Percentiles rank a stretch among this genome's conserved stretches.
Evolutionary conservation across 1,284 basidiomycete genomes (phyloP).

Genomic region (Rhodotorula sp.): DNA sequence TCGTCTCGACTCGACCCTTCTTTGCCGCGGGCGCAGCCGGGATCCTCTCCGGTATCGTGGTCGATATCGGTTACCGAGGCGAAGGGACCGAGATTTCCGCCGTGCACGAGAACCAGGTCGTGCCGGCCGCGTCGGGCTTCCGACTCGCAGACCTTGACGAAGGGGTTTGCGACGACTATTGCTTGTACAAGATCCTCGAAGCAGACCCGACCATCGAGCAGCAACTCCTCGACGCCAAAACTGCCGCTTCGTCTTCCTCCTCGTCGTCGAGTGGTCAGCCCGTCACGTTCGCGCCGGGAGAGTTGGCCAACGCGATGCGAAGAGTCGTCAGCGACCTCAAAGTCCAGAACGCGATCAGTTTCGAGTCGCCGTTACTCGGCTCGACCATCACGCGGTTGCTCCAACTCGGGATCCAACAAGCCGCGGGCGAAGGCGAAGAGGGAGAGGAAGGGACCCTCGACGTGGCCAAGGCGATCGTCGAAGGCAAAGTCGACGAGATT

Average conservation of each 20-base stretch:
- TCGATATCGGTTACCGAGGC: constrained; percentile 69
- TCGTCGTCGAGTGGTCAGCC: background rate
- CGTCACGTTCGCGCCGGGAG: constrained; percentile 10
- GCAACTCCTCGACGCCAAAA: constrained; percentile 9
- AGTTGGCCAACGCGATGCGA: constrained; percentile 31
- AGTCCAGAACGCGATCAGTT: constrained; percentile 48
- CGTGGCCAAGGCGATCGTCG: constrained; percentile 55
- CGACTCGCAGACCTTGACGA: constrained; percentile 63
- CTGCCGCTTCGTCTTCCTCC: background rate
- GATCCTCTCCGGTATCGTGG: constrained; percentile 68
- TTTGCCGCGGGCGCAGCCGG: constrained; percentile 66
- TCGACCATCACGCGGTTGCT: background rate
- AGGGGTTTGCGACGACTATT: constrained; percentile 69
- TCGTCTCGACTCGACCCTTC: constrained; percentile 78
- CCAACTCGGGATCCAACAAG: background rate
- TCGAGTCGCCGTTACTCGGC: constrained; percentile 48
- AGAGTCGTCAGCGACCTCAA: constrained; percentile 61
- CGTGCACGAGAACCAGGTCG: constrained; percentile 72
- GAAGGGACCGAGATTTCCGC: constrained; percentile 73
- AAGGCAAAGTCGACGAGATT: constrained; percentile 53
- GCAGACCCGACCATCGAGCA: constrained; percentile 8
- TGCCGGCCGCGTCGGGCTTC: constrained; percentile 59
- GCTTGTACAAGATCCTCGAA: constrained; percentile 59
- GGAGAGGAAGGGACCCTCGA: constrained; percentile 78
- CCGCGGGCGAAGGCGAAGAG: constrained; percentile 48